A percentile compares a stretch with the other conserved stretches of the same genome.
phyloP scores from a whole-genome alignment of 129 eudicot genomes.

The Tagetes erecta region DNA sequence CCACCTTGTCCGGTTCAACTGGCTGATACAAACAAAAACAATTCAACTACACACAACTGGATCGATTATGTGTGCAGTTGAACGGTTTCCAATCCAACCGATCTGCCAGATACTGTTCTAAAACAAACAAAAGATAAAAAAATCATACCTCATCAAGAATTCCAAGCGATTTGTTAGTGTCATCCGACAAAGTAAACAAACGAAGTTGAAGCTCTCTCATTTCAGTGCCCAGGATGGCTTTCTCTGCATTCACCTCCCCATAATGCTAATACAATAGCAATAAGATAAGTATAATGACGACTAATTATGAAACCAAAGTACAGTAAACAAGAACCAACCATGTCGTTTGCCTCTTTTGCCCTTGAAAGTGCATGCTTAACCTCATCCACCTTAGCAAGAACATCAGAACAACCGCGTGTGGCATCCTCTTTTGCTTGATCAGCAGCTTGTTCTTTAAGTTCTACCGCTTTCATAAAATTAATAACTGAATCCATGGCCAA shows the following conservation, averaged over 20 bases:
- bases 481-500: constrained; percentile 58
- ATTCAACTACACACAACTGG: no score
- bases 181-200: constrained; percentile 62
- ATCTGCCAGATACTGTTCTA: no score
- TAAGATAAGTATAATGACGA: not conserved
- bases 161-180: constrained; percentile 64
- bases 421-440: constrained; percentile 65
- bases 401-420: constrained; percentile 48
- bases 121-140: not conserved
- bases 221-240: constrained; percentile 73
- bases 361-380: constrained; percentile 54
- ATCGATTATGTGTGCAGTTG: no score
- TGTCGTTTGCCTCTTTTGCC: constrained; percentile 89
- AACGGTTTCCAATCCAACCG: no score
- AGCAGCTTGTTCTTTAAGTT: constrained; percentile 59
- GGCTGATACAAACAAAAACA: no score
- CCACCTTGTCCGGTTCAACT: no score
- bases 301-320: not conserved
- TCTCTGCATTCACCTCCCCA: constrained; percentile 93
- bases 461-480: constrained; percentile 65
- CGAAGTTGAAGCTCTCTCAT: constrained; percentile 89
- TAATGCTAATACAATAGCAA: constrained; percentile 59
- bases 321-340: constrained; percentile 37
- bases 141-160: constrained; percentile 63
- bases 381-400: constrained; percentile 56